Percentiles rank a stretch among this genome's conserved stretches.
Conservation (phyloP, 176 grass and related monocot species). For the Tillandsia fasciculata region DNA sequence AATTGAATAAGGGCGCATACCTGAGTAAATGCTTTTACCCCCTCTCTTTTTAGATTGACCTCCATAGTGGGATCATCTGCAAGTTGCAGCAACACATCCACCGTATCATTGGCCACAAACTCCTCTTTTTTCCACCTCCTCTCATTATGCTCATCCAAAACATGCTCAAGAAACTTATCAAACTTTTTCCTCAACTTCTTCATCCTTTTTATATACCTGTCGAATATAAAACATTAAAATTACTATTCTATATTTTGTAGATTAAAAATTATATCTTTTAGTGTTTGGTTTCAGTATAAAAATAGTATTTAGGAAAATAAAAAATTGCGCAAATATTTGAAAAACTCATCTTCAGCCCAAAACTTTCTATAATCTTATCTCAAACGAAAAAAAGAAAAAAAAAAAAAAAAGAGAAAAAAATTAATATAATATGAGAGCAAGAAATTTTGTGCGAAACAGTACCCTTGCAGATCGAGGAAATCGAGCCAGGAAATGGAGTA, state of each 20-base stretch:
- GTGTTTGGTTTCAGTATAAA: no score
- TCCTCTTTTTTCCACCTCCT: slow-evolving; percentile 24
- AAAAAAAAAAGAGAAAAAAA: no score
- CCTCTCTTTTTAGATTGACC: slow-evolving; percentile 47
- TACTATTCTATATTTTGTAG: background rate
- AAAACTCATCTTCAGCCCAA: no score
- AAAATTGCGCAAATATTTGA: no score
- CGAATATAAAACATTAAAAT: background rate
- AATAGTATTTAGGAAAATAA: no score
- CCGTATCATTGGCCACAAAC: slow-evolving; percentile 76
- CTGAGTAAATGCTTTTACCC: slow-evolving; percentile 41
- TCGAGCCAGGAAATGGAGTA: slow-evolving; percentile 79
- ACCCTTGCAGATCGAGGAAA: slow-evolving; percentile 56
- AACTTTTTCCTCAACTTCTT: slow-evolving; percentile 71
- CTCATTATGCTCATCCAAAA: slow-evolving; percentile 64
- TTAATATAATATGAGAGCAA: no score
- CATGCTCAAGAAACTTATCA: slow-evolving; percentile 75
- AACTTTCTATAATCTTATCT: no score
- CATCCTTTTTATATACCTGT: slow-evolving; percentile 72
- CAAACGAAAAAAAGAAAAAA: no score
- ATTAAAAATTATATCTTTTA: no score
- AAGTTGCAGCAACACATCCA: slow-evolving; percentile 74
- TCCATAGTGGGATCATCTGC: slow-evolving; percentile 56
- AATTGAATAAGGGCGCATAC: slow-evolving; percentile 12
- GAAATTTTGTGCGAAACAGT: background rate